phyloP scores from a whole-genome alignment of 73 alveolate genomes.

The Tetrahymena borealis region DNA sequence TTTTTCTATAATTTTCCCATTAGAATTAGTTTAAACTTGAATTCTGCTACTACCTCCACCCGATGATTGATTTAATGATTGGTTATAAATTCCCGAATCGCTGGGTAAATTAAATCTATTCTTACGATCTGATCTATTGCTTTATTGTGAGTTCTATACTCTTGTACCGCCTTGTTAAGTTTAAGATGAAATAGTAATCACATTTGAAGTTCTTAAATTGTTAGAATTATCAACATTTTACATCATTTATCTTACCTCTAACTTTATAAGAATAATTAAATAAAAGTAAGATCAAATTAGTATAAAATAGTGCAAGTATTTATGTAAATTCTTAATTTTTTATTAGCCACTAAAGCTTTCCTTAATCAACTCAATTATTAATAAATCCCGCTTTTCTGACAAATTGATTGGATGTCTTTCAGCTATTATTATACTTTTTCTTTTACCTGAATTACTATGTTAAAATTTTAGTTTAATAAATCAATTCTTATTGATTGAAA shows the following conservation, averaged over 20 bases:
- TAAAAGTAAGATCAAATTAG: background rate
- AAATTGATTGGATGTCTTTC: no score
- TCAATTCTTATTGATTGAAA: no score
- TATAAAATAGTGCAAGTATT: background rate
- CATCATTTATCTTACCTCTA: background rate
- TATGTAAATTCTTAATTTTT: no score
- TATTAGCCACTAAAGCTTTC: no score
- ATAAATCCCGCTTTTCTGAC: no score
- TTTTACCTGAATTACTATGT: no score
- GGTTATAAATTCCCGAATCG: background rate
- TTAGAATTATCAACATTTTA: background rate
- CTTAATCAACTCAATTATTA: no score
- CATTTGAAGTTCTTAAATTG: background rate
- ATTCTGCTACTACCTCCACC: background rate
- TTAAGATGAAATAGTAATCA: background rate
- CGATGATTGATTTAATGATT: background rate
- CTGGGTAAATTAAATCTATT: background rate
- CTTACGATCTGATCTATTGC: background rate
- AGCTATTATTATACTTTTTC: no score
- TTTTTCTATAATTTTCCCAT: background rate
- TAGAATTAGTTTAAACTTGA: background rate
- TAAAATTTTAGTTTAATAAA: no score
- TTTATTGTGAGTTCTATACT: background rate
- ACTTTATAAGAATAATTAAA: background rate
- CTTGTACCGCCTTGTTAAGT: background rate